Conservation (phyloP, 371 early-diverging fungal genomes). For the Nosema granulosis region DNA sequence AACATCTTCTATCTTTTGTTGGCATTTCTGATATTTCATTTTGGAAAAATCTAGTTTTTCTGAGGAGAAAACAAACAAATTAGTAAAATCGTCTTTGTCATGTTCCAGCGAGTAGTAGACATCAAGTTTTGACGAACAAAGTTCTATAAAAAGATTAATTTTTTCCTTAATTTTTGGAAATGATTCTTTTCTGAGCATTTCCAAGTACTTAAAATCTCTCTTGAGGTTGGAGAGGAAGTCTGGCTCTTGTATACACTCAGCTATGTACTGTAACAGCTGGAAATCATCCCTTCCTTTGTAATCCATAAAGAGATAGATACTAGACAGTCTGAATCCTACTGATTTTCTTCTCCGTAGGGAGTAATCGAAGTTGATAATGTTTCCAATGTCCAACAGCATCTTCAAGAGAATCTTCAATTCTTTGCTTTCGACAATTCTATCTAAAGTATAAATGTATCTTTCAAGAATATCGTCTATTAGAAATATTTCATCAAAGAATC, state of each 20-base stretch:
- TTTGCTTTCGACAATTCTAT: conserved; percentile 33
- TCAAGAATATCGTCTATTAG: conserved; percentile 14
- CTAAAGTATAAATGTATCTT: conserved; percentile 14
- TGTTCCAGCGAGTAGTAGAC: conserved; percentile 18
- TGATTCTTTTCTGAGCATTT: conserved; percentile 45
- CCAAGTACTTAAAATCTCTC: conserved; percentile 31
- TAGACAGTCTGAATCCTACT: conserved; percentile 49
- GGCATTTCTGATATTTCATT: conserved; percentile 4
- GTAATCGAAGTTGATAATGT: conserved; percentile 54
- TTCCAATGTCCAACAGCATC: conserved; percentile 51
- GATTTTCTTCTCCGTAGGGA: conserved; percentile 27
- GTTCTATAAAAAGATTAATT: conserved; percentile 45
- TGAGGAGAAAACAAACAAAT: background rate
- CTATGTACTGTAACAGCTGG: conserved; percentile 42
- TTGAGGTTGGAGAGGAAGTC: background rate
- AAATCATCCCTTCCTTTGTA: conserved; percentile 45
- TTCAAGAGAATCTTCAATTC: conserved; percentile 43
- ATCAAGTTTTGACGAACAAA: conserved; percentile 28
- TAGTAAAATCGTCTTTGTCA: conserved; percentile 1
- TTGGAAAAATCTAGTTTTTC: conserved; percentile 2
- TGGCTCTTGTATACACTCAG: conserved; percentile 19
- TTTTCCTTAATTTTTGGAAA: conserved; percentile 26
- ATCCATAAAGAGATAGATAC: conserved; percentile 28
- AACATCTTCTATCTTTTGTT: background rate
- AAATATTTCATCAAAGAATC: conserved; percentile 50